Evolutionary conservation across 2,329 filamentous ascomycete species (phyloP).

Genomic region (Tothia fuscella): DNA sequence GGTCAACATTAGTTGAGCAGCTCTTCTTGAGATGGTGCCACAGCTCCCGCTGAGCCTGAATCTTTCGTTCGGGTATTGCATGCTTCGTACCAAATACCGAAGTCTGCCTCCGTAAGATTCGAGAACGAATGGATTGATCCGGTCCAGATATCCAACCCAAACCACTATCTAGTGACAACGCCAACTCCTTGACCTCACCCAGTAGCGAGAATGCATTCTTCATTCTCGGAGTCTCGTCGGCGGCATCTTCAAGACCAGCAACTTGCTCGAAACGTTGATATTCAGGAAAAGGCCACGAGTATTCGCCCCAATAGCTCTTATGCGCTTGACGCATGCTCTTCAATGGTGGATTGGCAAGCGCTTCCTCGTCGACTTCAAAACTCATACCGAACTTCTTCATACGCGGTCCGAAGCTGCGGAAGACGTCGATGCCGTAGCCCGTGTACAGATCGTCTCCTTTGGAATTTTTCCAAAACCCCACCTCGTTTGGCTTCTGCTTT

Average conservation of each 20-base stretch:
- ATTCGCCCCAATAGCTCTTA: conserved; percentile 51
- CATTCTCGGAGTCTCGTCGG: conserved; percentile 52
- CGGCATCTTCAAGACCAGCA: conserved; percentile 48
- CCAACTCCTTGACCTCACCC: conserved; percentile 47
- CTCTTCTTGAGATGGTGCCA: conserved; percentile 21
- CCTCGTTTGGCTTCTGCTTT: conserved; percentile 14
- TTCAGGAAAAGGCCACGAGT: conserved; percentile 49
- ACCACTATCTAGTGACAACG: conserved; percentile 54
- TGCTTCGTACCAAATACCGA: conserved; percentile 35
- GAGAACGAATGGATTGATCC: conserved; percentile 40
- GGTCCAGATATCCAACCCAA: conserved; percentile 55
- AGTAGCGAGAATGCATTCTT: conserved; percentile 48
- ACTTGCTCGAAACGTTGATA: conserved; percentile 49
- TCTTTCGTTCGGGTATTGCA: conserved; percentile 25
- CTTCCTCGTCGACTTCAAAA: conserved; percentile 51
- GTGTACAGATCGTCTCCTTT: conserved; percentile 34
- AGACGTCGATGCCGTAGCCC: conserved; percentile 50
- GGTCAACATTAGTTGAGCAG: conserved; percentile 1
- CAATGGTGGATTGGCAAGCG: conserved; percentile 38
- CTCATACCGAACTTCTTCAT: conserved; percentile 55
- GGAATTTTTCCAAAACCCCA: conserved; percentile 28
- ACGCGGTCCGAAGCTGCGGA: conserved; percentile 47
- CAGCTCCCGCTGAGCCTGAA: conserved; percentile 23
- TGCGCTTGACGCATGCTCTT: conserved; percentile 45
- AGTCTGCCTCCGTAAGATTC: conserved; percentile 31